These are phyloP conservation scores for Avena atlantica DNA, from an alignment of 176 grass and related monocot species.

Conservation along the genomic window DNA sequence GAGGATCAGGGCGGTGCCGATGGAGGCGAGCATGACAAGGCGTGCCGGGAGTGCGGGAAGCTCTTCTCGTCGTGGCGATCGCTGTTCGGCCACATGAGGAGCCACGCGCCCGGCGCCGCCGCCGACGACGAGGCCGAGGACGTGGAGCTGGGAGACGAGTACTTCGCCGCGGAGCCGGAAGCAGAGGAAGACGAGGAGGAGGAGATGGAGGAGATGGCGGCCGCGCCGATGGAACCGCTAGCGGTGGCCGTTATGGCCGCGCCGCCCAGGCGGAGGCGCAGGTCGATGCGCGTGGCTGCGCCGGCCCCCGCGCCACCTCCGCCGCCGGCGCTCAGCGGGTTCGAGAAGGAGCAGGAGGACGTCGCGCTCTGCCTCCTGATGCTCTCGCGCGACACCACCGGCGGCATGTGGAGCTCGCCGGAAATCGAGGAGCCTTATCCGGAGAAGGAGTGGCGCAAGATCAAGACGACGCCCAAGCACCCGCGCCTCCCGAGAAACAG, in stretches of 20 bases:
- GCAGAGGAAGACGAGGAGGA: slow-evolving; percentile 22
- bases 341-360: slow-evolving; percentile 60
- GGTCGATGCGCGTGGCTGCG: slow-evolving; percentile 51
- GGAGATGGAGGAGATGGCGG: not conserved
- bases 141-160: slow-evolving; percentile 21
- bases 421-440: not conserved
- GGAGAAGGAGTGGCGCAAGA: slow-evolving; percentile 8
- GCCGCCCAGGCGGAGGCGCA: slow-evolving; percentile 48
- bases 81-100: slow-evolving; percentile 59
- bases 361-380: slow-evolving; percentile 71
- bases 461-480: not conserved
- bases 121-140: not conserved
- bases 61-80: slow-evolving; percentile 57
- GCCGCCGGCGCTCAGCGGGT: slow-evolving; percentile 35
- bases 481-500: slow-evolving; percentile 8
- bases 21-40: slow-evolving; percentile 21
- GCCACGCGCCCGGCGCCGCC: slow-evolving; percentile 42
- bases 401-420: slow-evolving; percentile 35
- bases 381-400: slow-evolving; percentile 64
- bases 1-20: not conserved
- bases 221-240: not conserved
- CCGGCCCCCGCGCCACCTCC: slow-evolving; percentile 31
- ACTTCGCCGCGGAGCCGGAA: not conserved
- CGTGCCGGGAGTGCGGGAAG: slow-evolving; percentile 62
- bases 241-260: not conserved